Percentiles rank a stretch among this genome's conserved stretches.
Evolutionary conservation across 768 basidiomycete genomes (phyloP).

Genomic region (Xerocomellus chrysenteron): DNA sequence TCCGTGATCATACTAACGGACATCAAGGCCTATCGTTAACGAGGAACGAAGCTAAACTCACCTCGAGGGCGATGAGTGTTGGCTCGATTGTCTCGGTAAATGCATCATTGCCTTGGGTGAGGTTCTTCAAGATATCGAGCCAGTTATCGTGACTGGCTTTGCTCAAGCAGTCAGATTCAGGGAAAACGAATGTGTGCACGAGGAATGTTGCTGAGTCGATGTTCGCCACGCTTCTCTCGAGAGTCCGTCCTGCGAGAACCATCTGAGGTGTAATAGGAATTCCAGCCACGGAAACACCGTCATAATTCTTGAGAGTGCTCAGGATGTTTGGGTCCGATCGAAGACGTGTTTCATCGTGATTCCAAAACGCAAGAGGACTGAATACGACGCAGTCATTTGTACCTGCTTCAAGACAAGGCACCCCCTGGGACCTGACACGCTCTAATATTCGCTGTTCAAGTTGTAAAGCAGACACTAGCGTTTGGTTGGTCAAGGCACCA

Average conservation of each 20-base stretch:
- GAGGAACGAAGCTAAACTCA: constrained; percentile 24
- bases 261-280: constrained; percentile 69
- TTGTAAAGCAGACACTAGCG: constrained; percentile 60
- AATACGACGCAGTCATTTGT: constrained; percentile 64
- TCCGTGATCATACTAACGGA: constrained; percentile 52
- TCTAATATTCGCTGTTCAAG: constrained; percentile 60
- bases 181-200: constrained; percentile 82
- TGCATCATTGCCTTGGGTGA: constrained; percentile 37
- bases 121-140: constrained; percentile 53
- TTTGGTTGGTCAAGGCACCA: constrained; percentile 58
- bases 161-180: constrained; percentile 66
- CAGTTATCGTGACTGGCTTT: constrained; percentile 62
- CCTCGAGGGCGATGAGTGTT: constrained; percentile 45
- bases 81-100: constrained; percentile 43
- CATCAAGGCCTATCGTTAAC: constrained; percentile 7
- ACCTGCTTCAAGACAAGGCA: constrained; percentile 54
- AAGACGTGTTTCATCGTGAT: constrained; percentile 55
- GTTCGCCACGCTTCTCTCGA: constrained; percentile 48
- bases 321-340: constrained; percentile 55
- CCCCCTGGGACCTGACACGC: constrained; percentile 37
- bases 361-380: constrained; percentile 77
- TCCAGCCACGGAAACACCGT: constrained; percentile 54
- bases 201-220: constrained; percentile 69
- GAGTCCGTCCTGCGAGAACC: constrained; percentile 70
- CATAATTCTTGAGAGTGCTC: constrained; percentile 55